Percentiles rank a stretch among this genome's conserved stretches.
phyloP scores from a whole-genome alignment of 2,329 filamentous ascomycete genomes.

The Paraconiothyrium sp. region DNA sequence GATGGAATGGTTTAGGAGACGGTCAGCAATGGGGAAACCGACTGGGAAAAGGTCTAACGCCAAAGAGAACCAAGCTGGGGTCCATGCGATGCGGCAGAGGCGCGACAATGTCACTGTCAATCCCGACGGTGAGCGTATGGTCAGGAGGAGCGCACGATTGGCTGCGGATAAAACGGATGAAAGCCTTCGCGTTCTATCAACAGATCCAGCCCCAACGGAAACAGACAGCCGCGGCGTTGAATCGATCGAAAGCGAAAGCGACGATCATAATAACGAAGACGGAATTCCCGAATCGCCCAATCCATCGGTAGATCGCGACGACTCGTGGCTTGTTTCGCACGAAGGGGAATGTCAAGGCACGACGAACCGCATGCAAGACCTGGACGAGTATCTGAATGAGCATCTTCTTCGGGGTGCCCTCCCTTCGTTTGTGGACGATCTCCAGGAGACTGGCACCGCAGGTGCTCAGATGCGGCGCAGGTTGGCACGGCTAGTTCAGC shows the following conservation, averaged over 20 bases:
- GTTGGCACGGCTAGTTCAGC: not conserved
- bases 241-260: not conserved
- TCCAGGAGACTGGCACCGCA: not conserved
- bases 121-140: not conserved
- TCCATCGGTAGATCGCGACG: not conserved
- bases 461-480: not conserved
- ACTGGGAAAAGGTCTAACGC: not conserved
- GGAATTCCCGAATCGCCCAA: not conserved
- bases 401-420: not conserved
- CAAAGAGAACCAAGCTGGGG: not conserved
- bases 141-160: conserved; percentile 9
- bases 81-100: not conserved
- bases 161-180: not conserved
- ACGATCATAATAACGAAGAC: not conserved
- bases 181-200: not conserved
- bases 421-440: not conserved
- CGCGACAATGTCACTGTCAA: not conserved
- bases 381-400: not conserved
- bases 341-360: not conserved
- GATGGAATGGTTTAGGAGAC: not conserved
- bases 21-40: not conserved
- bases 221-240: not conserved
- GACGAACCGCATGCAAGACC: not conserved
- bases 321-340: not conserved
- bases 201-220: not conserved